Conservation (phyloP, 2,329 filamentous ascomycete genomes). For the Epichloe sylvatica region DNA sequence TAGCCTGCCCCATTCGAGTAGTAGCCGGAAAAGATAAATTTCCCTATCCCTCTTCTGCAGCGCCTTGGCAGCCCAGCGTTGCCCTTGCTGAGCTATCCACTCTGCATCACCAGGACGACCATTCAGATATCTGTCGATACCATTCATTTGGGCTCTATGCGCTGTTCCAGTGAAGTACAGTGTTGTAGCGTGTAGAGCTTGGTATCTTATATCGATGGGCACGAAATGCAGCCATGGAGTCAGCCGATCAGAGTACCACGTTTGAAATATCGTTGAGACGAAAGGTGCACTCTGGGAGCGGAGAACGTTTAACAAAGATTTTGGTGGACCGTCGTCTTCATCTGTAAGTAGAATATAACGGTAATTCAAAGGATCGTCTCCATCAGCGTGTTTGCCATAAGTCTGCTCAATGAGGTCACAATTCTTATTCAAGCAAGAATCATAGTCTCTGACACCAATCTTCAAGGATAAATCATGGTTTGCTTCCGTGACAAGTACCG, state of each 20-base stretch:
- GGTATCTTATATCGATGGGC: slow-evolving; percentile 58
- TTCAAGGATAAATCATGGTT: slow-evolving; percentile 40
- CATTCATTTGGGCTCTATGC: slow-evolving; percentile 26
- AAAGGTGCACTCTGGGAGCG: slow-evolving; percentile 55
- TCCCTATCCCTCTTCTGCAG: slow-evolving; percentile 63
- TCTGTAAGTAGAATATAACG: slow-evolving; percentile 63
- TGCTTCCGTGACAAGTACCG: slow-evolving; percentile 37
- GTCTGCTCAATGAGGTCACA: slow-evolving; percentile 17
- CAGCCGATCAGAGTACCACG: slow-evolving; percentile 67
- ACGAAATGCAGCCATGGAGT: slow-evolving; percentile 71
- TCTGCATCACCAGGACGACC: slow-evolving; percentile 37
- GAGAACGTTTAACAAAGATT: slow-evolving; percentile 46
- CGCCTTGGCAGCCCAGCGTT: slow-evolving; percentile 49
- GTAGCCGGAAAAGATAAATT: slow-evolving; percentile 62
- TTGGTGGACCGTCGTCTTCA: slow-evolving; percentile 51
- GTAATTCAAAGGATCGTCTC: slow-evolving; percentile 42
- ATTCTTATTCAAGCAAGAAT: slow-evolving; percentile 37
- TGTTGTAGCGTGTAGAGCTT: slow-evolving; percentile 59
- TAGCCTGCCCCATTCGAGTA: slow-evolving; percentile 64
- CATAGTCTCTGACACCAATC: slow-evolving; percentile 44
- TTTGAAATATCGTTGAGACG: slow-evolving; percentile 56
- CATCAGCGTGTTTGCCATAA: slow-evolving; percentile 25
- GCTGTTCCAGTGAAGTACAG: slow-evolving; percentile 57
- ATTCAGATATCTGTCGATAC: slow-evolving; percentile 32
- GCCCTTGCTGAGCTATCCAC: slow-evolving; percentile 53